Percentiles rank a stretch among this genome's conserved stretches.
Conservation (phyloP, 495 filamentous ascomycete species). For the Chaetomium tenue region DNA sequence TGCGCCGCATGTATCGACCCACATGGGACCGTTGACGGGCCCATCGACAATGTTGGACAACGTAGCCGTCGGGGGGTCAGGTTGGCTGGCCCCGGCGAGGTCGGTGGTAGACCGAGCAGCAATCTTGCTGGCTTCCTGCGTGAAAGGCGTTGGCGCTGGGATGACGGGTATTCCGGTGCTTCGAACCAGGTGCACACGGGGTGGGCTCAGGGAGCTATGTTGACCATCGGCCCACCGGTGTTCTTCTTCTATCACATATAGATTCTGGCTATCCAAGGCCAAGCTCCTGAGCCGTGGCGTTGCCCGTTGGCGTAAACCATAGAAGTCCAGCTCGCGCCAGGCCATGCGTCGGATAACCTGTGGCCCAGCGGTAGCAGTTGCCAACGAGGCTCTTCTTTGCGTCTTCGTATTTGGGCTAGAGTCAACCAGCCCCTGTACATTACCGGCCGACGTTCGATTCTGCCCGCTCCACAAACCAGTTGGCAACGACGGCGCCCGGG, state of each 20-base stretch:
- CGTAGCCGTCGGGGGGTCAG: not conserved
- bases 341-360: conserved; percentile 56
- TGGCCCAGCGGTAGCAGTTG: conserved; percentile 39
- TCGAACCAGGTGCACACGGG: conserved; percentile 47
- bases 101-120: conserved; percentile 8
- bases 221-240: conserved; percentile 51
- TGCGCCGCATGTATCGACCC: conserved; percentile 49
- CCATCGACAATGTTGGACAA: conserved; percentile 23
- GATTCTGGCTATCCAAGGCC: conserved; percentile 54
- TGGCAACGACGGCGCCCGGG: conserved; percentile 22
- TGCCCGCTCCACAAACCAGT: conserved; percentile 32
- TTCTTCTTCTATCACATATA: conserved; percentile 47
- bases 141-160: conserved; percentile 10
- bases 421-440: not conserved
- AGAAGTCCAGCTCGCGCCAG: conserved; percentile 56
- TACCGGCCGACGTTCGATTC: conserved; percentile 1
- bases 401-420: not conserved
- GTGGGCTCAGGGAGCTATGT: conserved; percentile 40
- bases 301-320: conserved; percentile 57
- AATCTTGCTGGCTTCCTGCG: not conserved
- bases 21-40: conserved; percentile 51
- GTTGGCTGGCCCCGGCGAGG: not conserved
- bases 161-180: conserved; percentile 57
- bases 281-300: conserved; percentile 54
- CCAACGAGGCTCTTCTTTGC: conserved; percentile 17